Evolutionary conservation across 331 rosid species (phyloP).

Genomic region (Saraca asoca): DNA sequence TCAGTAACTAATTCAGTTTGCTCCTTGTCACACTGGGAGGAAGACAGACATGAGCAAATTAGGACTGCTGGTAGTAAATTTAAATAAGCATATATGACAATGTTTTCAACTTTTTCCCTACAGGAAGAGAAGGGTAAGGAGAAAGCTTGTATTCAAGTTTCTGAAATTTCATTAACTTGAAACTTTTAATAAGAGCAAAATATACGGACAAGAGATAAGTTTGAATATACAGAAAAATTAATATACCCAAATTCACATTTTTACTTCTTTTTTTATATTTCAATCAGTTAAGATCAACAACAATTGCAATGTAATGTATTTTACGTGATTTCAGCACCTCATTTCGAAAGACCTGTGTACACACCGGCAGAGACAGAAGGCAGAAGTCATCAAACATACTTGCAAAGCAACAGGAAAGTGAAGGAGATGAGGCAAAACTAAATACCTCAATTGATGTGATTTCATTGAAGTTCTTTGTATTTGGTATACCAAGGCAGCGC

Average conservation of each 20-base stretch:
- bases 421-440: conserved; percentile 19
- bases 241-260: not conserved
- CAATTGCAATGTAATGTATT: no score
- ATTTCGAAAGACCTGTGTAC: no score
- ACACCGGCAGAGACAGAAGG: conserved; percentile 6
- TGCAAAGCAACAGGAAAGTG: not conserved
- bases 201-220: not conserved
- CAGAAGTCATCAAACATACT: not conserved
- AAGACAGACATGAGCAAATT: not conserved
- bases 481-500: conserved; percentile 99
- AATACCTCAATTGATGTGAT: conserved; percentile 92
- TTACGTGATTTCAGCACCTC: not conserved
- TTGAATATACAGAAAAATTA: not conserved
- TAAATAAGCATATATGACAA: no score
- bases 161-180: not conserved
- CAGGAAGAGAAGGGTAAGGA: not conserved
- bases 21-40: not conserved
- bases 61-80: conserved; percentile 4
- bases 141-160: conserved; percentile 11
- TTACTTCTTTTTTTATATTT: not conserved
- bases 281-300: not conserved
- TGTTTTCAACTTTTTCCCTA: not conserved
- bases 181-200: not conserved
- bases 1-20: not conserved
- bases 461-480: conserved; percentile 95